Evolutionary conservation across 1,284 basidiomycete genomes (phyloP), one percentile per base, ranked within the genome.

Genomic region (Naganishia sp.): DNA sequence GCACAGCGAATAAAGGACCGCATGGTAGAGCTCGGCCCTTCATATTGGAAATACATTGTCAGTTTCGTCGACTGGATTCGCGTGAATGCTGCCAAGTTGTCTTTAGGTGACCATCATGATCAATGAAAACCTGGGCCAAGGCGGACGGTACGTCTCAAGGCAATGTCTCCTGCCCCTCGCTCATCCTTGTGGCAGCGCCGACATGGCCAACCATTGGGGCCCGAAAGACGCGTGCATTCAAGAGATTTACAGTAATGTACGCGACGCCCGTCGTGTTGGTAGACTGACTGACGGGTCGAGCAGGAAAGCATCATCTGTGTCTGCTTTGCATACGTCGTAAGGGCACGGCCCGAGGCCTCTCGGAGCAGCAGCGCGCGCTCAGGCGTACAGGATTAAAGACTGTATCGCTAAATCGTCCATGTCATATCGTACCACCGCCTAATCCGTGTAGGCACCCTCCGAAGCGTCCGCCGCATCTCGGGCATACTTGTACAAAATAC

Each of bases 401-500:
- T 50, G 25, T 46, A 52, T 31, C 25, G 16, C 48, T 15, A 52
- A 15, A 31, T 52, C 31, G 50, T 9, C 50, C 25, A 16, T 18
- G 15, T 23, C 6, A 46, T 7, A 46, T 46, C 45, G 6, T 10
- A 15, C 46, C 4, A 52, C 18, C 5, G 4, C 44, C 49, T 59
- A 70, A 55, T 70, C 69, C 1, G 69, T 70, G 55, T 68, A 70
- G 4, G 69, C 69, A 6, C 92, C 93, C 43, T 85, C 86, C 75
- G 88, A 90, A 21, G 92, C 93, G 76, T 94, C 90, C 70, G 83
- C 84, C 64, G 92, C 90, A 42, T 82, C 80, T 78, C 90, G 90
- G 68, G 85, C 83, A 77, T 92, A 93, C 81, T 91, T 92, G 82
- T 84, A 91, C 66, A 93, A 81, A 1, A 90, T 88, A 53, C 92